Evolutionary conservation across 2,329 filamentous ascomycete species (phyloP).

Genomic region (Alternaria novae-zelandiae): DNA sequence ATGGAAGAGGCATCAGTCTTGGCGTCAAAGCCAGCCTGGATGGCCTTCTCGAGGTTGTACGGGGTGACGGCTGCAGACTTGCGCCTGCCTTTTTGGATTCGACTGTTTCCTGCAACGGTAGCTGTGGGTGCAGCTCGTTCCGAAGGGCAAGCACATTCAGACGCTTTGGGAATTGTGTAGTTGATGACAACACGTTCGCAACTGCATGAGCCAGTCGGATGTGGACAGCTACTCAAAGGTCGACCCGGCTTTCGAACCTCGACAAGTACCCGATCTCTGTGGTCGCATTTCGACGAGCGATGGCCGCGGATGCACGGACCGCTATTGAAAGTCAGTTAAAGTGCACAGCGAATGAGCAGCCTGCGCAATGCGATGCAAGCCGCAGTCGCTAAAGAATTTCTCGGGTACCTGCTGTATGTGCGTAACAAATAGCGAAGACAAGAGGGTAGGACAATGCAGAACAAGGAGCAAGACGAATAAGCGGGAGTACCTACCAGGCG

Average conservation of each 20-base stretch:
- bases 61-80: constrained; percentile 40
- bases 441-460: not conserved
- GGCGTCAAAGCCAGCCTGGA: constrained; percentile 40
- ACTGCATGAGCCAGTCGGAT: constrained; percentile 67
- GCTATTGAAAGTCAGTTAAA: constrained; percentile 51
- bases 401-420: not conserved
- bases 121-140: constrained; percentile 33
- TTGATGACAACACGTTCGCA: constrained; percentile 66
- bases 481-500: constrained; percentile 66
- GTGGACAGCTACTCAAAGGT: constrained; percentile 72
- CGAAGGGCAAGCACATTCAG: constrained; percentile 48
- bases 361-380: not conserved
- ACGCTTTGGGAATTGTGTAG: constrained; percentile 52
- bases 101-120: constrained; percentile 29
- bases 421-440: not conserved
- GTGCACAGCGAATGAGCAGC: not conserved
- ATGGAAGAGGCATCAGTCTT: constrained; percentile 43
- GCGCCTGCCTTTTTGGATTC: constrained; percentile 43
- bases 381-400: not conserved
- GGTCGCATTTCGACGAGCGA: constrained; percentile 76
- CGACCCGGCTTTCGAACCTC: constrained; percentile 75
- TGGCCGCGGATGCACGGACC: constrained; percentile 78
- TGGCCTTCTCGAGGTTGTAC: constrained; percentile 41
- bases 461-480: not conserved
- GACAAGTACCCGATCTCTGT: constrained; percentile 71